Evolutionary conservation across 2,329 filamentous ascomycete species (phyloP), one percentile per base, ranked within the genome.

Genomic region (Didymella lethalis): DNA sequence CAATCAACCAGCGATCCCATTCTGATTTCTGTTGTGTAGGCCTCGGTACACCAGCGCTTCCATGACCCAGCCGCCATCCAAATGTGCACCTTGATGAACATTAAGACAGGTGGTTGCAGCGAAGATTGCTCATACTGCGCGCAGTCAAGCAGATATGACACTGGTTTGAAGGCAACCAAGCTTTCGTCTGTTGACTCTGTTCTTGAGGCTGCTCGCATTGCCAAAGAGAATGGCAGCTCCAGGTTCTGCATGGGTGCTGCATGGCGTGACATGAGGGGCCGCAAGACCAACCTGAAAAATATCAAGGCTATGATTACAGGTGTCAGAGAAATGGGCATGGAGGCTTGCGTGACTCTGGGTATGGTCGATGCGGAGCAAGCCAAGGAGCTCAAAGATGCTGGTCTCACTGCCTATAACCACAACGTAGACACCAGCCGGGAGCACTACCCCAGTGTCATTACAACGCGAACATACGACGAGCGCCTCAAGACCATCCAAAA

Each of bases 161-260:
- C 93, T 4, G 91, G 92, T 7, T 84, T 96, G 31, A 86, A 91
- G 73, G 90, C 93, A 11, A 91, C 90, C 62, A 91, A 91, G 68
- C 87, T 96, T 72, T 89, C 89, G 62, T 85, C 86, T 1, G 92
- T 96, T 54, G 90, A 95, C 57, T 87, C 90, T 0, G 93, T 97
- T 1, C 86, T 97, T 25, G 86, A 85, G 36, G 91, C 91, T 2
- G 93, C 93, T 1, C 86, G 87, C 34, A 86, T 86, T 31, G 93
- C 93, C 60, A 91, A 90, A 71, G 87, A 86, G 55, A 95, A 95
- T 65, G 93, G 93, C 48, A 93, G 90, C 80, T 96, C 92, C 8
- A 87, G 93, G 2, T 97, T 97, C 84, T 97, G 93, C 80, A 96
- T 97, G 92, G 93, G 93, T 8, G 93, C 93, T 3, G 93, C 93